A percentile compares a stretch with the other conserved stretches of the same genome.
phyloP scores from a whole-genome alignment of 2,329 filamentous ascomycete species.

The Claviceps africana region DNA sequence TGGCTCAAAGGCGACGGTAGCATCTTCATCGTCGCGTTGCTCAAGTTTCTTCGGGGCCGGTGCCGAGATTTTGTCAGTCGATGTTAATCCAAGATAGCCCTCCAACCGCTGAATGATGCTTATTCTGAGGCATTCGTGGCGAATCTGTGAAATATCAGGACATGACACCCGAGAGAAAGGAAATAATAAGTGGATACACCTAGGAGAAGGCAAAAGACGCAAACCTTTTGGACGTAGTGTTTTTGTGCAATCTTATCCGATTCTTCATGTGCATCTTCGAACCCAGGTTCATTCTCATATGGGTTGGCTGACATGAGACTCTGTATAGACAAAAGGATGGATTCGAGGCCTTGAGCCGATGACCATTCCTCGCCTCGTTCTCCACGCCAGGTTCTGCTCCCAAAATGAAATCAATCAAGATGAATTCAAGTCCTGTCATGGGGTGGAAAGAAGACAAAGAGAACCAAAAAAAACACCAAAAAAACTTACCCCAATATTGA shows the following conservation, averaged over 20 bases:
- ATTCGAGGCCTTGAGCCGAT: conserved; percentile 87
- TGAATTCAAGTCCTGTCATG: background rate
- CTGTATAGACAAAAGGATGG: conserved; percentile 87
- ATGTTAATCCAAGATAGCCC: conserved; percentile 53
- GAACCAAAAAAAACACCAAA: background rate
- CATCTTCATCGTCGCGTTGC: conserved; percentile 39
- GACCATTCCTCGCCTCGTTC: conserved; percentile 92
- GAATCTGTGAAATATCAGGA: conserved; percentile 45
- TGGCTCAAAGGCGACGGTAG: conserved; percentile 54
- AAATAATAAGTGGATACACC: background rate
- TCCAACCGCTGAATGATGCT: conserved; percentile 79
- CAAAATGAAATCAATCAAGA: conserved; percentile 3
- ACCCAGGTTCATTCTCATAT: conserved; percentile 93
- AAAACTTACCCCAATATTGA: conserved; percentile 66
- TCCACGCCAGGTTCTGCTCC: conserved; percentile 75
- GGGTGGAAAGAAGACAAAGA: background rate
- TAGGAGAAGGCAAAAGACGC: background rate
- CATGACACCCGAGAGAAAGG: background rate
- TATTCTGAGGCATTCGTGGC: conserved; percentile 77
- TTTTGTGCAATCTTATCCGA: conserved; percentile 61
- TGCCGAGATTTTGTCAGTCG: conserved; percentile 20
- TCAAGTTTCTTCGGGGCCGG: conserved; percentile 17
- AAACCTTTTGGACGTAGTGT: conserved; percentile 66
- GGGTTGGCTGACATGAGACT: conserved; percentile 89
- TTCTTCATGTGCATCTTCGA: conserved; percentile 56